Base-by-base conservation (phyloP, 805 yeast species). In the Barnettozyma botsteinii region DNA sequence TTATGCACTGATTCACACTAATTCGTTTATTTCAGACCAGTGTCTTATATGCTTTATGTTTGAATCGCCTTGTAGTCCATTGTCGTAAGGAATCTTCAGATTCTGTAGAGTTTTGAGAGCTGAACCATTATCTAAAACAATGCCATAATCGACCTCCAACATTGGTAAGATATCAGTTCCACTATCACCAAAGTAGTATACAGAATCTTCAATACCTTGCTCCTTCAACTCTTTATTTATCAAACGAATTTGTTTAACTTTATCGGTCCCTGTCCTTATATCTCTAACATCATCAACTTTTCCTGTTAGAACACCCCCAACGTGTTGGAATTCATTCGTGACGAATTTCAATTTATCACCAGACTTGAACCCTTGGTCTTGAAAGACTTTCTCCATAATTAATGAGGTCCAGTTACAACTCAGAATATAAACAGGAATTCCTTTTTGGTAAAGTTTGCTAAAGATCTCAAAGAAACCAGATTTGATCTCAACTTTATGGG, bases 381-480 rank as follows among this genome's bases (percentile, higher is more conserved):
- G 29, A 24, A 64, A 51, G 4, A 54, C 47, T 33, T 61, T 60
- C 22, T 56, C 52, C 33, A 80, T 78, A 15, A 78, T 59, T 11
- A 60, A 17, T 2, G 67, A 63, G 7, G 82, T 72, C 86, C 86
- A 80, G 54, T 79, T 79, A 34, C 79, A 75, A 48, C 85, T 79
- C 24, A 79, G 48, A 2, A 80, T 62, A 8, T 60, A 56, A 1
- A 73, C 56, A 0, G 75, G 73, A 3, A 67, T 52, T 2, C 50
- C 40, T 2, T 25, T 19, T 4, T 27, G 30, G 19, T 41, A 29
- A 25, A 34, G 40, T 27, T 7, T 15, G 19, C 17, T 38, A 25
- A 50, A 65, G 14, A 69, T 72, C 54, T 76, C 76, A 69, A 82
- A 91, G 60, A 81, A 87, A 32, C 75, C 77, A 4, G 89, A 86